These are phyloP conservation scores for Russula vinacea DNA, from an alignment of 768 basidiomycete species.

Conservation along the genomic window DNA sequence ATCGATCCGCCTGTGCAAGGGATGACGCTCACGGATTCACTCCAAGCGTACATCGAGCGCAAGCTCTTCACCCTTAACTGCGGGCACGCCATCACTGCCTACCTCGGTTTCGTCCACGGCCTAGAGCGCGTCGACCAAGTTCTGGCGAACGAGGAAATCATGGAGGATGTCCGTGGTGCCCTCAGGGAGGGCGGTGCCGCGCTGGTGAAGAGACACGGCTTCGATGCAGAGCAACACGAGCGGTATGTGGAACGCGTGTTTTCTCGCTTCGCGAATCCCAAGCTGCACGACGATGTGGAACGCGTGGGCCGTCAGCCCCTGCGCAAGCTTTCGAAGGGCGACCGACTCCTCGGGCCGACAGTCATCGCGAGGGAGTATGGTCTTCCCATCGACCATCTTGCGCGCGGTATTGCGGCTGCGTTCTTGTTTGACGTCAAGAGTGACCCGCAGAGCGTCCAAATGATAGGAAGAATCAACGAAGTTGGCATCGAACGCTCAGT, in stretches of 20 bases:
- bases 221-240: conserved; percentile 32
- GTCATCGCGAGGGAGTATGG: conserved; percentile 38
- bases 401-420: conserved; percentile 40
- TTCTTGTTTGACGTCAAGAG: conserved; percentile 37
- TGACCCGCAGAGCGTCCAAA: conserved; percentile 38
- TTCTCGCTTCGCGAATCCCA: conserved; percentile 38
- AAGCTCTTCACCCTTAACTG: conserved; percentile 46
- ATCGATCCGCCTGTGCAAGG: conserved; percentile 35
- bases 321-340: conserved; percentile 39
- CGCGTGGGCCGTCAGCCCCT: conserved; percentile 43
- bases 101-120: conserved; percentile 39
- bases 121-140: conserved; percentile 37
- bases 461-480: conserved; percentile 33
- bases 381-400: conserved; percentile 36
- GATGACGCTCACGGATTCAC: conserved; percentile 37
- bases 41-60: conserved; percentile 41
- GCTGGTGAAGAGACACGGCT: conserved; percentile 36
- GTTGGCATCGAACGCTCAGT: conserved; percentile 36
- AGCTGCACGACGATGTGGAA: conserved; percentile 39
- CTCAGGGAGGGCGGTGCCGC: conserved; percentile 42
- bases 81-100: conserved; percentile 42
- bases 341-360: conserved; percentile 40
- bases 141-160: conserved; percentile 36
- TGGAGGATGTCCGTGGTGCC: conserved; percentile 35
- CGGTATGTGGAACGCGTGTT: conserved; percentile 39